Evolutionary conservation across 2,329 filamentous ascomycete species (phyloP).

Genomic region (Aureobasidium melanogenum): DNA sequence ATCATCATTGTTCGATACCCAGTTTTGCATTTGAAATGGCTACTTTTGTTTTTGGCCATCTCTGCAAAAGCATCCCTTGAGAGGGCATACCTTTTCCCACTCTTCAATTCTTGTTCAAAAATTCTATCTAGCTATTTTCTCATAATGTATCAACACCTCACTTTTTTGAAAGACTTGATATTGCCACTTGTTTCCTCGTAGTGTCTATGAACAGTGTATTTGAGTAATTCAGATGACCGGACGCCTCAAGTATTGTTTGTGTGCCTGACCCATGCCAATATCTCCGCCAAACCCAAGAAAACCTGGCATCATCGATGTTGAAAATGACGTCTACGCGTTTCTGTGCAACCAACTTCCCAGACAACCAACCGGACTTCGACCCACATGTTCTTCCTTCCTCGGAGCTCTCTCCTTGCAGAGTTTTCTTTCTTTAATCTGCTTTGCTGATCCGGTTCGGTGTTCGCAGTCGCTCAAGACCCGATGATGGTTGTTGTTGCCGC

Average conservation of each 20-base stretch:
- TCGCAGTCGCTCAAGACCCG: not conserved
- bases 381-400: not conserved
- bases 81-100: not conserved
- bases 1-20: not conserved
- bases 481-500: not conserved
- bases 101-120: not conserved
- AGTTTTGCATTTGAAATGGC: not conserved
- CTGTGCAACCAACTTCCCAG: not conserved
- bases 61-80: slow-evolving; percentile 3
- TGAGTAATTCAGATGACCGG: not conserved
- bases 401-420: not conserved
- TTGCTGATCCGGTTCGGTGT: slow-evolving; percentile 3
- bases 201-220: not conserved
- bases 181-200: not conserved
- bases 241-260: not conserved
- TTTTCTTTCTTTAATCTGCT: not conserved
- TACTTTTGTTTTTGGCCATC: not conserved
- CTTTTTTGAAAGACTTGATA: not conserved
- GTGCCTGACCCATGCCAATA: not conserved
- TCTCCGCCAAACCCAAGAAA: not conserved
- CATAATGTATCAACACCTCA: slow-evolving; percentile 2
- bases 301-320: slow-evolving; percentile 1
- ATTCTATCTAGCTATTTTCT: not conserved
- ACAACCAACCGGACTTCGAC: not conserved
- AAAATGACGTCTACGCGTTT: not conserved